Base-by-base conservation (phyloP, 1,284 basidiomycete genomes). In the Malassezia obtusa region DNA sequence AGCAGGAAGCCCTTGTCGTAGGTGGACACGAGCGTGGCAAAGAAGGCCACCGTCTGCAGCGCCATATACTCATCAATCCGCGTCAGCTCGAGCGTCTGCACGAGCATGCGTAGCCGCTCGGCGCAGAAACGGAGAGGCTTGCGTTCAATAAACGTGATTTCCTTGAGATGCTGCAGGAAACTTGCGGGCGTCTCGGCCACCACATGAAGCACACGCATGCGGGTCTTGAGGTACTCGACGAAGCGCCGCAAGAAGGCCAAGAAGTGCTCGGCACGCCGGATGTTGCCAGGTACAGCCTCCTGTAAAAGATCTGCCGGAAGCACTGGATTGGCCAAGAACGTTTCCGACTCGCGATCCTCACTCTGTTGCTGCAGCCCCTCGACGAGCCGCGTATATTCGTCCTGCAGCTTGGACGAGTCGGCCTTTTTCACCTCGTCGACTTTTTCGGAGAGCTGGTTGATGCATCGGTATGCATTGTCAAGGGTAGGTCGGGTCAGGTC, bases 101-200 rank as follows among this genome's bases (percentile, higher is more conserved):
- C 87, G 19, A 99, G 79, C 21, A 89, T 94, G 58, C 92, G 88
- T 46, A 99, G 77, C 19, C 94, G 84, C 74, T 99, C 94, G 4
- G 94, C 86, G 73, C 94, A 98, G 73, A 98, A 98, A 52, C 91
- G 82, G 52, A 99, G 77, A n/a, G 94, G 94, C 62, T 92, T 81
- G 59, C 88, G 81, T 74, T 99, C 94, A 64, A 99, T 99, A 73
- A 89, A 99, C 11, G 94, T 98, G 64, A 98, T 95, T 69, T 99
- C 94, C 76, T 95, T 98, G 44, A 99, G 79, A 77, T 99, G 94
- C 68, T 96, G 94, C 37, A 99, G 77, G 76, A 99, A 99, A 2
- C 91, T 96, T n/a, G 88, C 78, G 0, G 94, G 94, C 4, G 94
- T 98, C 75, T 99, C 94, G n/a, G 94, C 94, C 9, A 99, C 94